A percentile compares a stretch with the other conserved stretches of the same genome.
Conservation (phyloP, 2,329 filamentous ascomycete genomes). For the Neopestalotiopsis sp. region DNA sequence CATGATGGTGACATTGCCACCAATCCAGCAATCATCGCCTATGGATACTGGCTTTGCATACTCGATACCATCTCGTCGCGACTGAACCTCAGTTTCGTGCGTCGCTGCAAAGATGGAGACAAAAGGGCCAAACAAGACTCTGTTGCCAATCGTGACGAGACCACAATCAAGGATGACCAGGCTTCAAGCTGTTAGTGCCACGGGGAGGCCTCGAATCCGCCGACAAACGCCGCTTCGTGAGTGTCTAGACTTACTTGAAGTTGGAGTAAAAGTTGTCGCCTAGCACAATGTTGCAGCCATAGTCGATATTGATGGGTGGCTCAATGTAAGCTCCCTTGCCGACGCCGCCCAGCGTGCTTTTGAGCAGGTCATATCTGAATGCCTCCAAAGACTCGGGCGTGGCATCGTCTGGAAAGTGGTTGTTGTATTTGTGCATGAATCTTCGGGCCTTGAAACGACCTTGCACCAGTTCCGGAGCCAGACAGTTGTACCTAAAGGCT, state of each 20-base stretch:
- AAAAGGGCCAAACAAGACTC: constrained; percentile 74
- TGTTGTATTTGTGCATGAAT: constrained; percentile 64
- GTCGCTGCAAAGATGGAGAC: constrained; percentile 74
- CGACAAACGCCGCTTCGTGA: constrained; percentile 4
- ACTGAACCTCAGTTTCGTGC: constrained; percentile 69
- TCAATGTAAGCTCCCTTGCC: constrained; percentile 63
- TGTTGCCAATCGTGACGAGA: constrained; percentile 69
- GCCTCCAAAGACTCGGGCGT: constrained; percentile 46
- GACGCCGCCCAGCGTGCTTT: constrained; percentile 52
- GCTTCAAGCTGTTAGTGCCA: constrained; percentile 32
- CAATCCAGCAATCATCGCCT: constrained; percentile 61
- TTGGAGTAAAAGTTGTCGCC: constrained; percentile 69
- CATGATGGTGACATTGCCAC: constrained; percentile 53
- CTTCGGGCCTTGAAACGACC: constrained; percentile 59
- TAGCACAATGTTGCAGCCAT: constrained; percentile 68
- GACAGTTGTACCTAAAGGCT: constrained; percentile 52
- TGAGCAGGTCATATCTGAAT: constrained; percentile 51
- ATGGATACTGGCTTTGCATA: constrained; percentile 52
- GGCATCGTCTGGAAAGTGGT: constrained; percentile 48
- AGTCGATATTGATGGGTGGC: constrained; percentile 66
- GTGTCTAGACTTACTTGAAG: constrained; percentile 47
- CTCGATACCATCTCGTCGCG: constrained; percentile 51
- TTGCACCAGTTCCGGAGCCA: constrained; percentile 51
- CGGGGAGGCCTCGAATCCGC: constrained; percentile 16
- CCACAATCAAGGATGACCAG: constrained; percentile 75